Percentiles rank a stretch among this genome's conserved stretches.
Conservation (phyloP, 2,329 filamentous ascomycete genomes). For the Diaporthe longicolla region DNA sequence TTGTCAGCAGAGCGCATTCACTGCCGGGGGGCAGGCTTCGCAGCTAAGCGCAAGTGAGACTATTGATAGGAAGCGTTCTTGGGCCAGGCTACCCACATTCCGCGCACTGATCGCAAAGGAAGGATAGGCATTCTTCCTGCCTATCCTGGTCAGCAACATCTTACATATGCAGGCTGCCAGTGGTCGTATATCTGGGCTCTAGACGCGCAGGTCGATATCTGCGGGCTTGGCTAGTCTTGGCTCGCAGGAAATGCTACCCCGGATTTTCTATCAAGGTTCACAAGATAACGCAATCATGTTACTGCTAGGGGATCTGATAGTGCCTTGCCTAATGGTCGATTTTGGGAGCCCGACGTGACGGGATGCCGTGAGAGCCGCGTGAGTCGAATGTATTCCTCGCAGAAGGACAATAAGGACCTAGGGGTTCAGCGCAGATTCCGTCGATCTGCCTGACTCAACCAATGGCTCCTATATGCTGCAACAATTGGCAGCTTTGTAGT, state of each 20-base stretch:
- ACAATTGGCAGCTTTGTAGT: neutral
- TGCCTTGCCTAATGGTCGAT: neutral
- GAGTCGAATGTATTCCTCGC: neutral
- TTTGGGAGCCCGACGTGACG: neutral
- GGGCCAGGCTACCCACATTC: neutral
- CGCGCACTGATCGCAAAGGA: neutral
- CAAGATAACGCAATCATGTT: slow-evolving; percentile 9
- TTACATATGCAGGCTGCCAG: slow-evolving; percentile 17
- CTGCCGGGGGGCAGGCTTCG: neutral
- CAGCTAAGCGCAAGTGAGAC: slow-evolving; percentile 5
- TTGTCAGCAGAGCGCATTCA: slow-evolving; percentile 24
- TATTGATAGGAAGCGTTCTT: slow-evolving; percentile 7
- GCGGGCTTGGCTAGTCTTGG: slow-evolving; percentile 25
- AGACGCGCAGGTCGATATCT: slow-evolving; percentile 10
- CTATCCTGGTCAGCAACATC: slow-evolving; percentile 9
- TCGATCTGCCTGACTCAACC: neutral
- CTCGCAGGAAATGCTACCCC: slow-evolving; percentile 27
- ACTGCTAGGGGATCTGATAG: neutral
- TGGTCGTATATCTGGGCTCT: neutral
- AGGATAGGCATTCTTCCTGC: slow-evolving; percentile 21
- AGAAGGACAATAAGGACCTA: too few relatives aligned
- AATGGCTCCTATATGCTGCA: neutral
- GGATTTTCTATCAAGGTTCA: slow-evolving; percentile 32
- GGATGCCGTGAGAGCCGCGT: neutral
- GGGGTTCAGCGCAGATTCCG: neutral